A percentile compares a stretch with the other conserved stretches of the same genome.
phyloP scores from a whole-genome alignment of 768 basidiomycete genomes.

The Boletus insuetus region DNA sequence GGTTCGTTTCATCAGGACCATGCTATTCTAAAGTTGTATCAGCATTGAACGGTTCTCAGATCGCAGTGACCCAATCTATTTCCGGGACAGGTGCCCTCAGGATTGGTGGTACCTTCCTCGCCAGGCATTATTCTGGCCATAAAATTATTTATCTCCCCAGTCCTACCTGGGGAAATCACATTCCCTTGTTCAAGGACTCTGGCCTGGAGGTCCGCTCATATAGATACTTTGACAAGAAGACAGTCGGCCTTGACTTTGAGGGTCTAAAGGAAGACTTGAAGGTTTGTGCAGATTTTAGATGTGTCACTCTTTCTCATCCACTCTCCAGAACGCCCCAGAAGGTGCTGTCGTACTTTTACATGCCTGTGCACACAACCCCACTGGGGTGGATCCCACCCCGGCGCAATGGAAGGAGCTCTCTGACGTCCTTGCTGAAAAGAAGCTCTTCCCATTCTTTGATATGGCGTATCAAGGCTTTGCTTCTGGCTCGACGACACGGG shows the following conservation, averaged over 20 bases:
- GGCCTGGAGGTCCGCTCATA: constrained; percentile 92
- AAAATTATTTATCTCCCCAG: constrained; percentile 88
- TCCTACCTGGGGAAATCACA: constrained; percentile 98
- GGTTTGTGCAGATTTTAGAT: constrained; percentile 43
- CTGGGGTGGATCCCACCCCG: constrained; percentile 91
- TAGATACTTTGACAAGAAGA: constrained; percentile 91
- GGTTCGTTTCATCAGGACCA: constrained; percentile 44
- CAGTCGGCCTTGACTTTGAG: constrained; percentile 88
- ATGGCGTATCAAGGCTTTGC: constrained; percentile 99
- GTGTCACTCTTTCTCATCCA: constrained; percentile 11
- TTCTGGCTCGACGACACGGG: constrained; percentile 84
- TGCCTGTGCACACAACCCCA: constrained; percentile 99
- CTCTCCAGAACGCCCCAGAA: constrained; percentile 60
- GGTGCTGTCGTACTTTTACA: constrained; percentile 86
- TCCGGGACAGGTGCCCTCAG: constrained; percentile 98
- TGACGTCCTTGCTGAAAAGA: constrained; percentile 81
- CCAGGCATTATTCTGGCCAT: constrained; percentile 81
- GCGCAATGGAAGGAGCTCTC: constrained; percentile 93
- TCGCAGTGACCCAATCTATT: constrained; percentile 89
- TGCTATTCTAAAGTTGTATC: not conserved
- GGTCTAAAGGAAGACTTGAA: constrained; percentile 85
- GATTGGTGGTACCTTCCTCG: constrained; percentile 91
- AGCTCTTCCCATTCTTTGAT: constrained; percentile 97
- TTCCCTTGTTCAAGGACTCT: constrained; percentile 88
- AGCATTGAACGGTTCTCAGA: constrained; percentile 39